Conservation (phyloP, 345 rosid genomes). For the Eucalyptus brandiana region DNA sequence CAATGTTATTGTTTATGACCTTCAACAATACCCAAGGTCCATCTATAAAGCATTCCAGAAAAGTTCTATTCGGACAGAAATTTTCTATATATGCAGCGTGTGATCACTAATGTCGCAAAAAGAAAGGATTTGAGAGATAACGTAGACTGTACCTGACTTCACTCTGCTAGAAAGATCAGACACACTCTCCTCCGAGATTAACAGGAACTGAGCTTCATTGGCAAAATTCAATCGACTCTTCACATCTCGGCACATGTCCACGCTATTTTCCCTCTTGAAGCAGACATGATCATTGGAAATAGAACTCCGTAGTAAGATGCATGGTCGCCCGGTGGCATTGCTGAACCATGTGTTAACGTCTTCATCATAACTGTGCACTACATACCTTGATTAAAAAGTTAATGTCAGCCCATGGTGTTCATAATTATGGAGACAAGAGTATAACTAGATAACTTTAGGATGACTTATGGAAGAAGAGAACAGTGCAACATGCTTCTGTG, state of each 20-base stretch:
- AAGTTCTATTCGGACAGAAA: background rate
- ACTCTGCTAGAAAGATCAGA: conserved; percentile 61
- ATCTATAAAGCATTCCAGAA: background rate
- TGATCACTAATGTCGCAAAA: background rate
- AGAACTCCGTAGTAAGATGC: conserved; percentile 44
- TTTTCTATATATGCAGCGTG: background rate
- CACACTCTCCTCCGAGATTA: conserved; percentile 78
- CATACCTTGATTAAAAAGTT: conserved; percentile 32
- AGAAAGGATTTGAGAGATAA: background rate
- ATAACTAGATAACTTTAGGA: background rate
- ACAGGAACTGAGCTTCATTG: conserved; percentile 88
- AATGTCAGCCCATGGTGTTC: background rate
- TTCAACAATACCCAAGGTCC: background rate
- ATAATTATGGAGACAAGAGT: background rate
- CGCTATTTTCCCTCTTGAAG: conserved; percentile 21
- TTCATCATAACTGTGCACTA: conserved; percentile 27
- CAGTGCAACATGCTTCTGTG: background rate
- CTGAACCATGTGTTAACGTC: conserved; percentile 71
- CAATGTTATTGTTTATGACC: background rate
- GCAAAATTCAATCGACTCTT: conserved; percentile 54
- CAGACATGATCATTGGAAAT: conserved; percentile 11
- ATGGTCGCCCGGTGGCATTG: conserved; percentile 63
- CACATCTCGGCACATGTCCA: conserved; percentile 50
- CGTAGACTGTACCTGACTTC: conserved; percentile 24
- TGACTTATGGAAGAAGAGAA: background rate